phyloP scores from a whole-genome alignment of 176 grass and related monocot genomes.

The Alopecurus myosuroides region DNA sequence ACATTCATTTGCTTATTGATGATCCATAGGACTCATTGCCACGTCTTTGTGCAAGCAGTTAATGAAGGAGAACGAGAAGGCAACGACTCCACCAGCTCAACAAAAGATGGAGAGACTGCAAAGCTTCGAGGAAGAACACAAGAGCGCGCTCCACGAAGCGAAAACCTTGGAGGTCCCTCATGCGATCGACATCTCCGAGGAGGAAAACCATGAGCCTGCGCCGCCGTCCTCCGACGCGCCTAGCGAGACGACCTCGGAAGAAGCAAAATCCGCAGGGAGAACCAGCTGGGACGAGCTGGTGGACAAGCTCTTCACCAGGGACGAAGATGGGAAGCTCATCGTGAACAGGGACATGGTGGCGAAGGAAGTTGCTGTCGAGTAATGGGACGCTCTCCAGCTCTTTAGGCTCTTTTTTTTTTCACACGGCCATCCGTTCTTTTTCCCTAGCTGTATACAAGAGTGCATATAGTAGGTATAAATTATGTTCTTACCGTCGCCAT shows the following conservation, averaged over 20 bases:
- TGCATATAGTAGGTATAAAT: neutral
- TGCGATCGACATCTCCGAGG: constrained; percentile 40
- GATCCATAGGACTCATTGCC: neutral
- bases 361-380: constrained; percentile 53
- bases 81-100: constrained; percentile 35
- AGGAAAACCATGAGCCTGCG: constrained; percentile 18
- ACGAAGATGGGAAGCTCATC: constrained; percentile 55
- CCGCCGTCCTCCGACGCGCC: constrained; percentile 3
- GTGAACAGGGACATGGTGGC: constrained; percentile 68
- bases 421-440: constrained; percentile 15
- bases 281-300: constrained; percentile 84
- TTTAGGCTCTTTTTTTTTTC: neutral
- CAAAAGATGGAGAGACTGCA: constrained; percentile 72
- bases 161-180: constrained; percentile 68
- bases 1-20: neutral
- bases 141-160: constrained; percentile 62
- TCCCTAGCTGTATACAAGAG: constrained; percentile 9
- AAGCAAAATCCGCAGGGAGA: constrained; percentile 37
- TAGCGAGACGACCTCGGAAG: neutral
- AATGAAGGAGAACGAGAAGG: constrained; percentile 42
- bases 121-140: constrained; percentile 80
- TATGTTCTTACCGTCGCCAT: neutral
- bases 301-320: constrained; percentile 69
- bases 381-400: neutral
- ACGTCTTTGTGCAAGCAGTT: constrained; percentile 43